A percentile compares a stretch with the other conserved stretches of the same genome.
phyloP scores from a whole-genome alignment of 2,329 filamentous ascomycete species.

The Aspergillus texensis region DNA sequence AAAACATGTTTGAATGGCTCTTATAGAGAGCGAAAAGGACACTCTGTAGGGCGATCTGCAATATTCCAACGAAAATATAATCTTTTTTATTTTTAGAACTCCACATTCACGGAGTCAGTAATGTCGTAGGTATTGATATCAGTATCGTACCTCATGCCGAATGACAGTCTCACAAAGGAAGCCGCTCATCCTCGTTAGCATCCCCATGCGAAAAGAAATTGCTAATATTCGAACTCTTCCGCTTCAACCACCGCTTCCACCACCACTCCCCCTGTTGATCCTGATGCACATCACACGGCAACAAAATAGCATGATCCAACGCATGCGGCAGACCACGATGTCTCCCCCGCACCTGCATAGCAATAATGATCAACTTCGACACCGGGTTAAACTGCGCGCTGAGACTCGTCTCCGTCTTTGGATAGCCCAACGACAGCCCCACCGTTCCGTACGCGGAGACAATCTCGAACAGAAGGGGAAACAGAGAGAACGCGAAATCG shows the following conservation, averaged over 20 bases:
- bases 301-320: conserved; percentile 66
- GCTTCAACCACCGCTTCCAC: conserved; percentile 21
- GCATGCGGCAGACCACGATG: conserved; percentile 66
- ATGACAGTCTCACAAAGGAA: conserved; percentile 28
- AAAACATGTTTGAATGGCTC: too few relatives aligned
- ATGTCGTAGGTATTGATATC: too few relatives aligned
- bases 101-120: too few relatives aligned
- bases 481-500: conserved; percentile 63
- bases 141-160: background rate
- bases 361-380: conserved; percentile 63
- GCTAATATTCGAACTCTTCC: conserved; percentile 15
- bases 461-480: conserved; percentile 74
- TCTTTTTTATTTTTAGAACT: too few relatives aligned
- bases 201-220: conserved; percentile 13
- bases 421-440: conserved; percentile 80
- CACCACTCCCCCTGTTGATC: conserved; percentile 19
- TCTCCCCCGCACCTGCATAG: conserved; percentile 65
- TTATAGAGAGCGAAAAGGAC: too few relatives aligned
- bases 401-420: conserved; percentile 72
- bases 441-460: conserved; percentile 90
- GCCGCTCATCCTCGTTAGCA: background rate
- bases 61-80: too few relatives aligned
- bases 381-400: conserved; percentile 75
- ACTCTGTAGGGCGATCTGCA: too few relatives aligned
- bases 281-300: conserved; percentile 56